Evolutionary conservation across 2,329 filamentous ascomycete species (phyloP).

Genomic region (Scytalidium lignicola): DNA sequence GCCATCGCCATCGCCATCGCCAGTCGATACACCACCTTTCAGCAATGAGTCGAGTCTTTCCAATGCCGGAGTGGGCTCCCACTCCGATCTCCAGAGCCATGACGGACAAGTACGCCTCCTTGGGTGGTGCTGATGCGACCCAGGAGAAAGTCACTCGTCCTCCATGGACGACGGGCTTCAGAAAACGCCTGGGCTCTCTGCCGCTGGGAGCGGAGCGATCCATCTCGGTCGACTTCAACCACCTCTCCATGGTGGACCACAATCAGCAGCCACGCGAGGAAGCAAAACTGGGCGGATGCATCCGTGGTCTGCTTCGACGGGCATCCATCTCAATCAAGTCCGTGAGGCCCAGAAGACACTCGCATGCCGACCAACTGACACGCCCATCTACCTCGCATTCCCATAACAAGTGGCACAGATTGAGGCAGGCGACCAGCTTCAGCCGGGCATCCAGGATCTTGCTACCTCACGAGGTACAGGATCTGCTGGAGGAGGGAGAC

Average conservation of each 20-base stretch:
- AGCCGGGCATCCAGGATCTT: conserved; percentile 20
- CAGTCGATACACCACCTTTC: too few relatives aligned
- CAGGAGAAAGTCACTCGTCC: conserved; percentile 13
- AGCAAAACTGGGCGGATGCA: conserved; percentile 15
- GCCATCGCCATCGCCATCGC: too few relatives aligned
- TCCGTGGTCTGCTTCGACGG: conserved; percentile 23
- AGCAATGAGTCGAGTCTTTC: conserved; percentile 35
- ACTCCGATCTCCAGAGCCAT: conserved; percentile 31
- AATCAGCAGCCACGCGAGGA: conserved; percentile 5
- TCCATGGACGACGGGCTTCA: conserved; percentile 13
- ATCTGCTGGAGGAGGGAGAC: conserved; percentile 11
- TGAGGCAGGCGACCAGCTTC: conserved; percentile 27
- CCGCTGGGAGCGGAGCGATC: conserved; percentile 10
- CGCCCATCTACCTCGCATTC: conserved; percentile 18
- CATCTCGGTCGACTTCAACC: conserved; percentile 4
- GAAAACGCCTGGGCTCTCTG: conserved; percentile 16
- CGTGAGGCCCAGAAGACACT: conserved; percentile 23
- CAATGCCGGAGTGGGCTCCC: conserved; percentile 37
- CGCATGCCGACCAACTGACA: conserved; percentile 17
- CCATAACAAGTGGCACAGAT: conserved; percentile 17
- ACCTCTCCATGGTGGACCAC: conserved; percentile 6
- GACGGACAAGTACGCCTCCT: conserved; percentile 25
- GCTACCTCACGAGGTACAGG: conserved; percentile 4
- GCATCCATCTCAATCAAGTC: conserved; percentile 25
- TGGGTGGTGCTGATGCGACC: conserved; percentile 3